Evolutionary conservation across 306 rosid genomes (phyloP).

Genomic region (Alnus glutinosa): DNA sequence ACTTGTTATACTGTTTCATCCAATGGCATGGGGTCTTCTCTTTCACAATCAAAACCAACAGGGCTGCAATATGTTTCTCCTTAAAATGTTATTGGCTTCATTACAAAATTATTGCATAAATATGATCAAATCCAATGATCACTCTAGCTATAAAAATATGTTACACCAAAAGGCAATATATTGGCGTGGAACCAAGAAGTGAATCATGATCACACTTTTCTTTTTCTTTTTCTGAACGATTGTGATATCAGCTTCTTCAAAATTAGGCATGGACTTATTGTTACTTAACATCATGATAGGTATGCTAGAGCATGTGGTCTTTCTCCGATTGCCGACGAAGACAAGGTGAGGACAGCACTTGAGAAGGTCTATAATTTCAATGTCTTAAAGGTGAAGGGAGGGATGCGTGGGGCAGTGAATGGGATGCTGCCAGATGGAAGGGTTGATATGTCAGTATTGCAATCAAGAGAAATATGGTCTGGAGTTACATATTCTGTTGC

Average conservation of each 20-base stretch:
- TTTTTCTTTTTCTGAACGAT: not conserved
- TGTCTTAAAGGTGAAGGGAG: constrained; percentile 73
- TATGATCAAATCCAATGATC: not conserved
- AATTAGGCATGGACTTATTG: not conserved
- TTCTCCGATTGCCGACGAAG: constrained; percentile 71
- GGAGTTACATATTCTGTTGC: constrained; percentile 94
- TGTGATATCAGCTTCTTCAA: not conserved
- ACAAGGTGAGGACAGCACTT: constrained; percentile 64
- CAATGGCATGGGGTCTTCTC: not conserved
- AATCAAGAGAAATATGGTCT: constrained; percentile 95
- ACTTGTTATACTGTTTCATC: not conserved
- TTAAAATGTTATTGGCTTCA: not conserved
- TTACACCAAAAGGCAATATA: not conserved
- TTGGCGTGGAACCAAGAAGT: not conserved
- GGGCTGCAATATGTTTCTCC: not conserved
- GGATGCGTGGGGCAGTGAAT: constrained; percentile 85
- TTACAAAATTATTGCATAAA: not conserved
- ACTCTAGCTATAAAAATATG: not conserved
- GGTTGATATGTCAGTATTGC: constrained; percentile 74
- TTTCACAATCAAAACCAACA: not conserved
- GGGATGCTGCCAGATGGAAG: constrained; percentile 93
- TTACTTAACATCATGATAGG: constrained; percentile 40
- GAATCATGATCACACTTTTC: not conserved
- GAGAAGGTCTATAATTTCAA: constrained; percentile 64
- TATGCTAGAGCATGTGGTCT: constrained; percentile 89